phyloP scores from a whole-genome alignment of 352 stramenopile genomes.

The Globisporangium cylindrosporum region DNA sequence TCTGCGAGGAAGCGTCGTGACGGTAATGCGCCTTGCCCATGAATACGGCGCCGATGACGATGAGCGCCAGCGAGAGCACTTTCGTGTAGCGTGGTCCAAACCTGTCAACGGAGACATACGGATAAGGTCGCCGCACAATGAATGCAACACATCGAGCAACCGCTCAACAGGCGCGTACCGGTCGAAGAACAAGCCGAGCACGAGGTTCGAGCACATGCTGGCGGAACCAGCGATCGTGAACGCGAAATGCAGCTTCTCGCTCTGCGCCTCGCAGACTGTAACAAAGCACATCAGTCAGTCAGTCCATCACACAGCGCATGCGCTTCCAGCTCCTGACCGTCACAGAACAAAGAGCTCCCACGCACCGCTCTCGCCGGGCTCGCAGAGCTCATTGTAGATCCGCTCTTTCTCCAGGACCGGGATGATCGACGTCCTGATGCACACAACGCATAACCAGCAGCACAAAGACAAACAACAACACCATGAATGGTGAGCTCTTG shows the following conservation, averaged over 20 bases:
- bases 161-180: constrained; percentile 10
- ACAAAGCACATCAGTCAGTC: background rate
- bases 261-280: constrained; percentile 51
- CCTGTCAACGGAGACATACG: background rate
- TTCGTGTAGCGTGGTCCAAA: constrained; percentile 59
- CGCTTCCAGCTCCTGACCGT: background rate
- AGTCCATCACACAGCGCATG: background rate
- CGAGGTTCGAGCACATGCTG: constrained; percentile 64
- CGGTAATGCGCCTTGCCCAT: constrained; percentile 47
- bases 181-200: constrained; percentile 62
- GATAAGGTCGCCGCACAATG: background rate
- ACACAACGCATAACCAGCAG: constrained; percentile 4
- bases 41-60: constrained; percentile 43
- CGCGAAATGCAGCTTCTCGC: constrained; percentile 51
- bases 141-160: background rate
- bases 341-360: background rate
- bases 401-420: constrained; percentile 55
- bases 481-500: background rate
- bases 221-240: constrained; percentile 59
- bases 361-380: constrained; percentile 34
- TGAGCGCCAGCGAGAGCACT: constrained; percentile 41
- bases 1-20: background rate
- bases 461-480: constrained; percentile 9
- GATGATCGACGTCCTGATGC: constrained; percentile 48
- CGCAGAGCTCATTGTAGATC: constrained; percentile 58